Percentiles rank a stretch among this genome's conserved stretches.
These are phyloP conservation scores for Tetrahymena thermophila DNA, from an alignment of 73 alveolate genomes.

Conservation along the genomic window DNA sequence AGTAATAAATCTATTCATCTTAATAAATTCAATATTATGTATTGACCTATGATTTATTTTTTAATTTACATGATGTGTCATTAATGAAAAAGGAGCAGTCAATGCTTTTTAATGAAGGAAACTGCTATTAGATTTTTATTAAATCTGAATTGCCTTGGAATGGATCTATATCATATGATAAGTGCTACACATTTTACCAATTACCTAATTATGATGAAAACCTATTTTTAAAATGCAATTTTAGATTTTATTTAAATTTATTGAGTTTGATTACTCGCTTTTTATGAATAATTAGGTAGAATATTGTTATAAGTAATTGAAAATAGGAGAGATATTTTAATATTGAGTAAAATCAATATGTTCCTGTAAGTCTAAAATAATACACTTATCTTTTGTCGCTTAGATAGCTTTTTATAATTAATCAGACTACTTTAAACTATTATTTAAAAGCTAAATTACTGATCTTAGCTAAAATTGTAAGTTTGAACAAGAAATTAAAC, in stretches of 20 bases:
- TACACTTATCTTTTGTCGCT: not conserved
- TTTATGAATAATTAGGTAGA: not conserved
- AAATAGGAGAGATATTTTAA: not conserved
- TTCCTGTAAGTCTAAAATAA: not conserved
- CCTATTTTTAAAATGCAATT: not conserved
- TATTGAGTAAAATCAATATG: not conserved
- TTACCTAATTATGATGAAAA: not conserved
- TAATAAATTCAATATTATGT: not conserved
- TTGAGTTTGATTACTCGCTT: not conserved
- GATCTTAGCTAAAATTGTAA: not conserved
- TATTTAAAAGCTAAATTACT: not conserved
- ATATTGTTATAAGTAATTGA: not conserved
- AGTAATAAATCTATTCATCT: not conserved
- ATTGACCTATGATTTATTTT: not conserved
- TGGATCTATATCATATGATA: not conserved
- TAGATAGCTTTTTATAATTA: not conserved
- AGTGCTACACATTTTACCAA: not conserved
- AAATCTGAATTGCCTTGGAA: not conserved
- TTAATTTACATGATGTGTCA: not conserved
- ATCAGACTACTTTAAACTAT: not conserved
- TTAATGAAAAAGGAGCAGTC: not conserved
- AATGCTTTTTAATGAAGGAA: not conserved
- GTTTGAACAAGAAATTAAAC: not conserved
- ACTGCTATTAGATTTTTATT: not conserved
- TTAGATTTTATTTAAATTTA: not conserved